Conservation (phyloP, 1,139 yeast genomes). For the Diutina neorugosa region DNA sequence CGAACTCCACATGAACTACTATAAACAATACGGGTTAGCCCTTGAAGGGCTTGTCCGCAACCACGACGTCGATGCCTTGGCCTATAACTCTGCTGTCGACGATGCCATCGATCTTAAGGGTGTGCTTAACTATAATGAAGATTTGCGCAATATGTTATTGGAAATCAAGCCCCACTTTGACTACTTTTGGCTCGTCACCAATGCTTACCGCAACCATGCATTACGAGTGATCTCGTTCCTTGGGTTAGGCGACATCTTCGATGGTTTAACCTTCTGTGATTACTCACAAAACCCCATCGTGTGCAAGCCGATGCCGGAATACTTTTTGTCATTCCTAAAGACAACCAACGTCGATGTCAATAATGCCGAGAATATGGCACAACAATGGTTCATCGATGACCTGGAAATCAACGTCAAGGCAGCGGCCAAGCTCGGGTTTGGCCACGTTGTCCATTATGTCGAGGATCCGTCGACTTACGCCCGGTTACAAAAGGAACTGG, state of each 20-base stretch:
- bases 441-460: constrained; percentile 10
- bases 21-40: constrained; percentile 82
- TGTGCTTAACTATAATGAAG: constrained; percentile 49
- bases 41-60: constrained; percentile 80
- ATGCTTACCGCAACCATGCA: constrained; percentile 44
- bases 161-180: constrained; percentile 24
- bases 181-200: constrained; percentile 74
- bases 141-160: constrained; percentile 39
- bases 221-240: constrained; percentile 61
- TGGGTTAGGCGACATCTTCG: constrained; percentile 25
- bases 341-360: constrained; percentile 12
- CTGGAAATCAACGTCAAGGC: constrained; percentile 35
- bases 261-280: constrained; percentile 89
- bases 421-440: constrained; percentile 18
- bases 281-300: constrained; percentile 53
- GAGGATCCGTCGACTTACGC: constrained; percentile 20
- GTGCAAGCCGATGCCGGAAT: constrained; percentile 74
- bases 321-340: constrained; percentile 39
- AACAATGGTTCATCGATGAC: constrained; percentile 39
- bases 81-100: constrained; percentile 79
- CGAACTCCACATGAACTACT: constrained; percentile 59
- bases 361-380: not conserved
- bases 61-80: constrained; percentile 78
- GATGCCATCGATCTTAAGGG: constrained; percentile 80
- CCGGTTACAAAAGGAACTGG: constrained; percentile 16